Conservation (phyloP, 371 early-diverging fungal genomes). For the Mortierella sp. region DNA sequence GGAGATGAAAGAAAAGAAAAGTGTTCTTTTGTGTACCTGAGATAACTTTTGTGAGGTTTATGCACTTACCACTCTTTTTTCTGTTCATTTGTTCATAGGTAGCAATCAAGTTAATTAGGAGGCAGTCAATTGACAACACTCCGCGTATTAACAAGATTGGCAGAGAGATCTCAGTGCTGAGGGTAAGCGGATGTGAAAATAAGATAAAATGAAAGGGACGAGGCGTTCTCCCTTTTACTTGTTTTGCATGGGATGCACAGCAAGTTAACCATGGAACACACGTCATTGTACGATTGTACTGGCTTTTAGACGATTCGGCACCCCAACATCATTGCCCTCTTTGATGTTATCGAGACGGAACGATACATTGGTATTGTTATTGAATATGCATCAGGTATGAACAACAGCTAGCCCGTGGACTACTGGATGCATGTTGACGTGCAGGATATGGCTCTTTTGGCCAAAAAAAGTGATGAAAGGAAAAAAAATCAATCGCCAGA, state of each 20-base stretch:
- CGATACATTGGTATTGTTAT: slow-evolving; percentile 95
- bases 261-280: not conserved
- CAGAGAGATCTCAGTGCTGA: slow-evolving; percentile 83
- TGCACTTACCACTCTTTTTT: not conserved
- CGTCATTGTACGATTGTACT: not conserved
- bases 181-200: slow-evolving; percentile 62
- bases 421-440: not conserved
- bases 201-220: not conserved
- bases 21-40: not conserved
- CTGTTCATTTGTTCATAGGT: slow-evolving; percentile 60
- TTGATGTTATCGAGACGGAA: slow-evolving; percentile 96
- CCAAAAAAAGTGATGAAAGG: not conserved
- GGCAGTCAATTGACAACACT: slow-evolving; percentile 82
- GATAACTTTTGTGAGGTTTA: not conserved
- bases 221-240: not conserved
- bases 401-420: not conserved
- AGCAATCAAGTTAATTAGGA: slow-evolving; percentile 85
- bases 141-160: slow-evolving; percentile 83
- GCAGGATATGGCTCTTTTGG: not conserved
- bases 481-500: not conserved
- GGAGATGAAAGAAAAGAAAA: not conserved
- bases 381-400: slow-evolving; percentile 91
- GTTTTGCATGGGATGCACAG: not conserved
- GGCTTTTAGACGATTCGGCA: slow-evolving; percentile 80
- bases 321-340: slow-evolving; percentile 91